A percentile compares a stretch with the other conserved stretches of the same genome.
phyloP scores from a whole-genome alignment of 2,329 filamentous ascomycete genomes.

The Colletotrichum cereale region DNA sequence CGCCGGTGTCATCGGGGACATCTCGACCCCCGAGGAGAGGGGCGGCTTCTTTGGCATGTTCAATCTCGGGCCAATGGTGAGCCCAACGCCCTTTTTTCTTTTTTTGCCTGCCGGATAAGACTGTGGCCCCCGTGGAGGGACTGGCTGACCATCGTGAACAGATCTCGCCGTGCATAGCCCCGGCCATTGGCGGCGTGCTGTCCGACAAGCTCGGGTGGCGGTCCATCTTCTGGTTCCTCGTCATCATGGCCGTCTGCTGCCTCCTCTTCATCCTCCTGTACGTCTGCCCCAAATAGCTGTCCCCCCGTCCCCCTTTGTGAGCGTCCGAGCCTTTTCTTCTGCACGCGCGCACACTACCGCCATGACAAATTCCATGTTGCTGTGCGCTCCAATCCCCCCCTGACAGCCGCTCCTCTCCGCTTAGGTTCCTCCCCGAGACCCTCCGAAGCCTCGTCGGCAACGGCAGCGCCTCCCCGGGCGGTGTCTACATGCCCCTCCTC shows the following conservation, averaged over 20 bases:
- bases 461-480: conserved; percentile 41
- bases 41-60: conserved; percentile 51
- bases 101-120: neutral
- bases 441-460: conserved; percentile 47
- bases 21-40: conserved; percentile 48
- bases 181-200: conserved; percentile 63
- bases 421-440: conserved; percentile 48
- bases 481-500: conserved; percentile 42
- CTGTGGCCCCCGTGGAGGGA: too few relatives aligned
- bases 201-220: conserved; percentile 62
- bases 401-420: accelerated
- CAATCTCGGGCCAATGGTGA: conserved; percentile 49
- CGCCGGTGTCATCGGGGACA: conserved; percentile 51
- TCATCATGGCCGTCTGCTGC: conserved; percentile 57
- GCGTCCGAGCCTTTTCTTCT: too few relatives aligned
- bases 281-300: neutral
- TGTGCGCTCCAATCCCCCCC: accelerated
- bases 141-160: neutral
- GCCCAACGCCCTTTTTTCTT: too few relatives aligned
- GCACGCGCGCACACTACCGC: too few relatives aligned
- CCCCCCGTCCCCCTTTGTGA: too few relatives aligned
- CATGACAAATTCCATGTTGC: accelerated
- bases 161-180: conserved; percentile 61
- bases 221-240: conserved; percentile 66
- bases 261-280: conserved; percentile 49